phyloP scores from a whole-genome alignment of 257 asterid species.

The Anisodus acutangulus region DNA sequence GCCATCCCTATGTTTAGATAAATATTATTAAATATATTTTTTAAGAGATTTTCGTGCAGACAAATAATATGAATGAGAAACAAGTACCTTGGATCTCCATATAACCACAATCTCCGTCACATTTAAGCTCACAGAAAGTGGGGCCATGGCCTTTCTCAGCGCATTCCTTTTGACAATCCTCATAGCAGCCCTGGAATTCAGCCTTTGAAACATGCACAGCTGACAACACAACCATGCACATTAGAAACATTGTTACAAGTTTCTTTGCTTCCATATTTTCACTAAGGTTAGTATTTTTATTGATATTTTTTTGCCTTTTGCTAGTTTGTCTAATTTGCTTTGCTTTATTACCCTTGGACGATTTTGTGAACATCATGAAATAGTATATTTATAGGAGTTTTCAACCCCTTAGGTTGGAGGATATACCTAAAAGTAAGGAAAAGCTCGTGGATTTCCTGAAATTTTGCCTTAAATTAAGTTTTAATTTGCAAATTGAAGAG shows the following conservation, averaged over 20 bases:
- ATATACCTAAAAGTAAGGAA: not conserved
- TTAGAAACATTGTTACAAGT: constrained; percentile 27
- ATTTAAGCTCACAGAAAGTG: constrained; percentile 31
- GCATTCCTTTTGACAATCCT: constrained; percentile 23
- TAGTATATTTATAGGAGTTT: not conserved
- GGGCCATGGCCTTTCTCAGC: not conserved
- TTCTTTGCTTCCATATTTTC: constrained; percentile 26
- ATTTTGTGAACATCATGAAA: not conserved
- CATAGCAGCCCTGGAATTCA: constrained; percentile 11
- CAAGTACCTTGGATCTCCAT: constrained; percentile 9
- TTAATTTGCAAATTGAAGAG: not conserved
- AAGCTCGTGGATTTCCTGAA: not conserved
- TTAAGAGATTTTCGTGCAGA: not conserved
- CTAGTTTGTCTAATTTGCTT: too few relatives aligned
- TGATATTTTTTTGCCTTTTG: not conserved
- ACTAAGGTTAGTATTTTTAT: not conserved
- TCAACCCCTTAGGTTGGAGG: not conserved
- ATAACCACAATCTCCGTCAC: constrained; percentile 22
- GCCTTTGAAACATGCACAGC: not conserved
- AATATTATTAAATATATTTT: not conserved
- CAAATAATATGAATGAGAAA: not conserved
- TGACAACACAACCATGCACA: constrained; percentile 33
- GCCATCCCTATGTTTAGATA: too few relatives aligned
- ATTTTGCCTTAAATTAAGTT: not conserved
- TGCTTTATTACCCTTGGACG: not conserved